Evolutionary conservation across 768 basidiomycete species (phyloP), one percentile per base, ranked within the genome.

Genomic region (Agrocybe pediades): DNA sequence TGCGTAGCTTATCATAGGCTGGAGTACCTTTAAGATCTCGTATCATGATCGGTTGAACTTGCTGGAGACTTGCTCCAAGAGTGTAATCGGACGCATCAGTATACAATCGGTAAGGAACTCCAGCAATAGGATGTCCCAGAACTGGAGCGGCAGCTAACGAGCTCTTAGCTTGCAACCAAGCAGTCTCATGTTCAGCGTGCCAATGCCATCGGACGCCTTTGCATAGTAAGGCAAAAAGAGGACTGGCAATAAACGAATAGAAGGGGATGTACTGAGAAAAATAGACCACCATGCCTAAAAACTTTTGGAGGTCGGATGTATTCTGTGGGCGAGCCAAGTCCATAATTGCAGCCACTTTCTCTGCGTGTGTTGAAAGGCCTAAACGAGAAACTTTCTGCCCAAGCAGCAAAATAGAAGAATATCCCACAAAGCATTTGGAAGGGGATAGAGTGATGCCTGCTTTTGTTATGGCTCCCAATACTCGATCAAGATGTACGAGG

Each of bases 81-180:
- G 59, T 70, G 44, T 56, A 68, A 41, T 72, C 70, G 24, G 60
- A 71, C 0, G 68, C 68, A 46, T 77, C 72, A 0, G 71, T 67
- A 42, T 76, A 76, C 0, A 77, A 48, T 15, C 68, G 57, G 48
- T 75, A 77, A 0, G 69, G 70, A 8, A 6, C 2, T 2, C 49
- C 49, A 15, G 19, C 27, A 1, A 39, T 40, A 3, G 54, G 27
- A 29, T 55, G 41, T 7, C 29, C 54, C n/a, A 41, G 25, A 20
- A 55, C 17, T 8, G 54, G 54, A 16, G 49, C 49, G 2, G 24
- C 26, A 0, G 13, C 23, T 0, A 55, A 21, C 1, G 29, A 33
- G 0, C 49, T 4, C 20, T 55, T 50, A 7, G 26, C 20, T 4
- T 16, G 8, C 2, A 33, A 6, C 26, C 40, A 55, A 0, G 54